phyloP scores from a whole-genome alignment of 441 rosid species.

The Gossypium gossypioides region DNA sequence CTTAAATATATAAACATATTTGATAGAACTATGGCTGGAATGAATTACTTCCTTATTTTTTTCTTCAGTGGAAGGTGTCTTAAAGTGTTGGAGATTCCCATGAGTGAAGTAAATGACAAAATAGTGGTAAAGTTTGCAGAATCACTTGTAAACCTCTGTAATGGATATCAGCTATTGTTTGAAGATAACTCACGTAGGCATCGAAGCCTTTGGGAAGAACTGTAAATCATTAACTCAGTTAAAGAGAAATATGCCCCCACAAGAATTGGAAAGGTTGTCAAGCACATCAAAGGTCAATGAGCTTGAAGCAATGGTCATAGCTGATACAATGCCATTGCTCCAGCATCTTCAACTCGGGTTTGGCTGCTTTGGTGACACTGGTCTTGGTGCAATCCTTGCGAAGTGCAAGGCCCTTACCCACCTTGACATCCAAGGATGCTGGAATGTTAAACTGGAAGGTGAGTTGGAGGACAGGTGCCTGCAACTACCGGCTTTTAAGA shows the following conservation, averaged over 20 bases:
- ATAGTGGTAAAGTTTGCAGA: constrained; percentile 1
- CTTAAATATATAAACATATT: too few species aligned
- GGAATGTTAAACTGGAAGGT: not conserved
- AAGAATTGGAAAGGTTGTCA: not conserved
- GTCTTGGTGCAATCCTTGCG: not conserved
- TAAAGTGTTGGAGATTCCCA: constrained; percentile 10
- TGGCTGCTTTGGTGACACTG: not conserved
- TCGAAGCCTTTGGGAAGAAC: constrained; percentile 7
- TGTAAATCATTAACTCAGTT: constrained; percentile 3
- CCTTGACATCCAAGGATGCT: constrained; percentile 12
- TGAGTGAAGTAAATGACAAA: constrained; percentile 6
- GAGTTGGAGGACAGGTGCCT: too few species aligned
- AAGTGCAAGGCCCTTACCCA: not conserved
- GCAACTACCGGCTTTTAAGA: not conserved
- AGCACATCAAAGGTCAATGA: not conserved
- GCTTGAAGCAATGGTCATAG: not conserved
- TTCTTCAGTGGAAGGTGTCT: not conserved
- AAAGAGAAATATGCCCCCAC: constrained; percentile 8
- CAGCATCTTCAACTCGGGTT: constrained; percentile 10
- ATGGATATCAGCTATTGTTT: constrained; percentile 8
- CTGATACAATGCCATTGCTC: constrained; percentile 7
- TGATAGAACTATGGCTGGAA: too few species aligned
- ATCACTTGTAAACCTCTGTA: not conserved
- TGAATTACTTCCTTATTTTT: not conserved
- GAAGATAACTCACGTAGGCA: not conserved